These are phyloP conservation scores for Centella asiatica DNA, from an alignment of 129 eudicot species.

Conservation along the genomic window DNA sequence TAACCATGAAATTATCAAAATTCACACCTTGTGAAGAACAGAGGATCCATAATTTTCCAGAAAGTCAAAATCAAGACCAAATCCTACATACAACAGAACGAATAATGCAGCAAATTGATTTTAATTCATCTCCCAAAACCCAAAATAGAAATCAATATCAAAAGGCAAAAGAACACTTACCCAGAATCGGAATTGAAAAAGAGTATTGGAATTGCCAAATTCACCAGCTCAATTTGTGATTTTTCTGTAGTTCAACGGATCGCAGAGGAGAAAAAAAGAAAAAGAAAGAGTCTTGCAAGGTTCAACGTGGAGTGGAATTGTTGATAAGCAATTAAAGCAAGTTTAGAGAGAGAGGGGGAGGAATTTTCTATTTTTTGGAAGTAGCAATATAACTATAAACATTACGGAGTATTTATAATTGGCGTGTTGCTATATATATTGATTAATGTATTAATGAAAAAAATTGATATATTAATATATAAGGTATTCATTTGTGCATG, in stretches of 20 bases:
- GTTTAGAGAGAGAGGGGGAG: slow-evolving; percentile 9
- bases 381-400: neutral
- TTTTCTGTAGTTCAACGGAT: slow-evolving; percentile 9
- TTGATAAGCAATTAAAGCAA: slow-evolving; percentile 18
- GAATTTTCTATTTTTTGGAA: neutral
- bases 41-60: neutral
- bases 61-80: slow-evolving; percentile 4
- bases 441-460: too few species aligned
- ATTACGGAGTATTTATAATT: too few species aligned
- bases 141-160: neutral
- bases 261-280: neutral
- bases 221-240: neutral
- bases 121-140: slow-evolving; percentile 16
- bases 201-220: slow-evolving; percentile 5
- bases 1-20: neutral
- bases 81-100: slow-evolving; percentile 2
- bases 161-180: slow-evolving; percentile 2
- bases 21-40: slow-evolving; percentile 3
- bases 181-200: slow-evolving; percentile 12
- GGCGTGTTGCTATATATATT: too few species aligned
- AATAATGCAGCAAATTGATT: slow-evolving; percentile 6
- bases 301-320: slow-evolving; percentile 28
- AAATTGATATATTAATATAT: too few species aligned
- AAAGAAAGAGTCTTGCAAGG: slow-evolving; percentile 17
- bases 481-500: too few species aligned